Conservation (phyloP, 108 stramenopile genomes). For the Schizochytrium sp. region DNA sequence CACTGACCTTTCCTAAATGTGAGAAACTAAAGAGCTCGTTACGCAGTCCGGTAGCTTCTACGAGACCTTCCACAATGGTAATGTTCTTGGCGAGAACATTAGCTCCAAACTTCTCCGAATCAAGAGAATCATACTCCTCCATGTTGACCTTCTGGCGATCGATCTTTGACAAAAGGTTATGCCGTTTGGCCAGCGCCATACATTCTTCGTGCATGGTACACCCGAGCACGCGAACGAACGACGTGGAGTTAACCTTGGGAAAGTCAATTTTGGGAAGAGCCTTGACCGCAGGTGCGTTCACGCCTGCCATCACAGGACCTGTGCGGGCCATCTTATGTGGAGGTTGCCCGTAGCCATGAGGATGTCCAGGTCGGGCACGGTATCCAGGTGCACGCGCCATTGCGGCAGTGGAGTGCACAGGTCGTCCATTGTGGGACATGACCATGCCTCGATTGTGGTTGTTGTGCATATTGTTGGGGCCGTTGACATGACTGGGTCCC, state of each 20-base stretch:
- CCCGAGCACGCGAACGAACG: conserved; percentile 59
- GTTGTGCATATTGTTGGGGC: neutral
- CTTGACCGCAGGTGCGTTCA: conserved; percentile 34
- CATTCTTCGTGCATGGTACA: conserved; percentile 61
- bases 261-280: conserved; percentile 35
- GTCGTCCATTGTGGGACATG: neutral
- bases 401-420: neutral
- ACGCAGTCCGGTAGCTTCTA: neutral
- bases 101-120: conserved; percentile 28
- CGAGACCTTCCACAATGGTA: conserved; percentile 9
- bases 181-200: conserved; percentile 17
- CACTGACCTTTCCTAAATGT: neutral
- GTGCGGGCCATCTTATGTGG: conserved; percentile 34
- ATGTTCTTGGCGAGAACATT: conserved; percentile 48
- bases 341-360: neutral
- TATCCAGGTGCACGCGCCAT: neutral
- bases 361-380: conserved; percentile 8
- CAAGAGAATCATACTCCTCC: neutral
- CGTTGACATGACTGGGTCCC: too few species aligned
- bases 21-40: conserved; percentile 40
- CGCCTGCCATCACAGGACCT: neutral
- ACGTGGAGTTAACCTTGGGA: conserved; percentile 25
- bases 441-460: neutral
- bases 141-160: conserved; percentile 37
- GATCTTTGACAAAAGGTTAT: conserved; percentile 6